Base-by-base conservation (phyloP, 306 rosid genomes). In the Fragaria vesca region DNA sequence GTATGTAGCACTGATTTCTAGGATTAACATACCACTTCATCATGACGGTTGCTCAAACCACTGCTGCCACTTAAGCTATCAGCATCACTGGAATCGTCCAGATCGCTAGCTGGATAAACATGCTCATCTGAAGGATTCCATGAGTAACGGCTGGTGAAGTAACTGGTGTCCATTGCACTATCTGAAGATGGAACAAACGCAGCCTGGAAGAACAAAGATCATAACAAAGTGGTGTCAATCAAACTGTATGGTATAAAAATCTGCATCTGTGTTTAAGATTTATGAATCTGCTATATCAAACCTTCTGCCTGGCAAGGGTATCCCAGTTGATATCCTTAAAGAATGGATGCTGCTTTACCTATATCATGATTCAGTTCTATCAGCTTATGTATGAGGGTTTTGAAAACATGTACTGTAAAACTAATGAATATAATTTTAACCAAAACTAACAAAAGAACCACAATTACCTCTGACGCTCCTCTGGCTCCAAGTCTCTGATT, bases 281-380 rank as follows among this genome's bases (percentile, higher is more conserved):
- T 52, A 62, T 51, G 61, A 65, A 75, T 81, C 28, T 57, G 13
- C 3, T 61, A 16, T 40, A 12, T 71, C 83, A 32, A 78, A 94
- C 99, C 92, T 96, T 96, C 89, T 96, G 99, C 80, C 98, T 83
- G 76, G 99, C 98, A 76, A 96, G 97, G 18, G 99, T 96, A 80
- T 93, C 98, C 99, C 99, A 96, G 88, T 93, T 96, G 76, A 93
- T 87, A 85, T 96, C 93, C 88, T 96, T 96, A 84, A 93, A 96
- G 89, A 93, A 96, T 51, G 82, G 86, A 82, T 96, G 99, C 74
- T 87, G 93, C 86, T 93, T 96, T 85, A 96, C 99, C 99, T 95
- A 87, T 69, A 85, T 78, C 69, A 86, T 80, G 77, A 69, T 74
- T 83, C 18, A 62, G 20, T 11, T 50, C 74, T 26, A 81, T 81